Evolutionary conservation across 345 rosid species (phyloP).

Genomic region (Euclidium syriacum): DNA sequence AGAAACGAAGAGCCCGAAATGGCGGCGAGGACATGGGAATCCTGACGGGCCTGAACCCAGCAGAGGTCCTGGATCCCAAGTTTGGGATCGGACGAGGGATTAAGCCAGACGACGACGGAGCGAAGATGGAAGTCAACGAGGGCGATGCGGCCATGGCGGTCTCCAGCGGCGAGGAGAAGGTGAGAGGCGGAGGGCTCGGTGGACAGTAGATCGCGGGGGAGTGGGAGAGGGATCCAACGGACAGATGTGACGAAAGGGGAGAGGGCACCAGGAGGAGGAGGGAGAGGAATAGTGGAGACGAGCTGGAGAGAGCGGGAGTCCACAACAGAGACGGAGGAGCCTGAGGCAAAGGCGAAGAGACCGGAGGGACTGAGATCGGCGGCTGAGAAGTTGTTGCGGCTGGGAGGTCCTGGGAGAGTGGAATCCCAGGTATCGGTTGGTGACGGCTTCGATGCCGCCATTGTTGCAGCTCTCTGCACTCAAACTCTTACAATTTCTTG

Average conservation of each 20-base stretch:
- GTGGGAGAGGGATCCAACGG: constrained; percentile 84
- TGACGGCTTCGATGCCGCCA: constrained; percentile 38
- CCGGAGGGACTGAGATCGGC: constrained; percentile 73
- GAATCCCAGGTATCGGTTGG: constrained; percentile 48
- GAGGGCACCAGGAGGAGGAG: constrained; percentile 63
- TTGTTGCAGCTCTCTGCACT: constrained; percentile 21
- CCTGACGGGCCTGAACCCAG: constrained; percentile 61
- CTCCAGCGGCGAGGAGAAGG: constrained; percentile 81
- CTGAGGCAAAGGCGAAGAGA: constrained; percentile 80
- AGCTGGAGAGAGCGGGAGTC: constrained; percentile 88
- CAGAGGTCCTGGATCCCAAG: constrained; percentile 84
- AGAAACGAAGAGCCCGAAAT: constrained; percentile 70
- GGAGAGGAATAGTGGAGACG: constrained; percentile 67
- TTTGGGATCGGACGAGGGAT: constrained; percentile 46
- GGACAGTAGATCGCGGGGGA: constrained; percentile 72
- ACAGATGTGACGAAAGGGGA: constrained; percentile 82
- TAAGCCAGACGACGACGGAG: constrained; percentile 57
- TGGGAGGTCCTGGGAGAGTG: constrained; percentile 89
- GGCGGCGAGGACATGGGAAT: constrained; percentile 56
- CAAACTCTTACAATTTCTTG: neutral
- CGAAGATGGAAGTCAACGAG: constrained; percentile 72
- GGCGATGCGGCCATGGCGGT: constrained; percentile 89
- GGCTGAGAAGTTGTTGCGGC: constrained; percentile 89
- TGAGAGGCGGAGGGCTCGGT: constrained; percentile 68
- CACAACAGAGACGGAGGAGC: constrained; percentile 70